Evolutionary conservation across 2,329 filamentous ascomycete genomes (phyloP), one percentile per base, ranked within the genome.

Genomic region (Davidsoniella eucalypti): DNA sequence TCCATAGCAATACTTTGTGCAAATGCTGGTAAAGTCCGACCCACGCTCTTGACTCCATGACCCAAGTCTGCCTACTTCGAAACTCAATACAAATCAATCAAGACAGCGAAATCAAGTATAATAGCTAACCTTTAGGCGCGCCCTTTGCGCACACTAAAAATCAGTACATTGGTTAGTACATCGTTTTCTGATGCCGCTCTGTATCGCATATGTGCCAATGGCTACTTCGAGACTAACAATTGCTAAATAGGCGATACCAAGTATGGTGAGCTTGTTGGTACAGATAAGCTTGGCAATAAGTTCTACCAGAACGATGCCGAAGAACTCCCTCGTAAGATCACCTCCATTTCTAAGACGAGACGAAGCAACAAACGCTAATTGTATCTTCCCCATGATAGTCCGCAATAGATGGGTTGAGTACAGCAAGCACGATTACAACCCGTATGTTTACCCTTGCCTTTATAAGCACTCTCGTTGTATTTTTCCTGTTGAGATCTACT

Each of bases 341-440:
- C 25, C 41, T 14, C 9, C n/a, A 9, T n/a, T 38, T 10, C 8
- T 12, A 12, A 33, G 6, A 33, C 12, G 29, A 9, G 3, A 33
- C 36, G 21, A 18, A 40, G 25, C 38, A 33, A 33, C 29, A 33
- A 33, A 33, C 2, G 2, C 29, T 9, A 33, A 33, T 12, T 33
- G 12, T 12, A 26, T 6, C n/a, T 18, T 14, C 41, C 17, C 12
- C n/a, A 23, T 18, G 46, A 50, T 59, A 92, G 87, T 95, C 60
- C 84, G 90, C 61, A 95, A 87, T 59, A 80, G 88, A 73, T 98
- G 93, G 92, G 85, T 98, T 56, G 88, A 96, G 67, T 98, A 93
- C 74, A 90, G 87, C 70, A 75, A 84, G 66, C 73, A 85, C 60
- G 87, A 96, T 66, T 84, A 74, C 63, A 84, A 92, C 60, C 72